These are phyloP conservation scores for Bolboschoenus planiculmis DNA, from an alignment of 176 grass and related monocot species.

Conservation along the genomic window DNA sequence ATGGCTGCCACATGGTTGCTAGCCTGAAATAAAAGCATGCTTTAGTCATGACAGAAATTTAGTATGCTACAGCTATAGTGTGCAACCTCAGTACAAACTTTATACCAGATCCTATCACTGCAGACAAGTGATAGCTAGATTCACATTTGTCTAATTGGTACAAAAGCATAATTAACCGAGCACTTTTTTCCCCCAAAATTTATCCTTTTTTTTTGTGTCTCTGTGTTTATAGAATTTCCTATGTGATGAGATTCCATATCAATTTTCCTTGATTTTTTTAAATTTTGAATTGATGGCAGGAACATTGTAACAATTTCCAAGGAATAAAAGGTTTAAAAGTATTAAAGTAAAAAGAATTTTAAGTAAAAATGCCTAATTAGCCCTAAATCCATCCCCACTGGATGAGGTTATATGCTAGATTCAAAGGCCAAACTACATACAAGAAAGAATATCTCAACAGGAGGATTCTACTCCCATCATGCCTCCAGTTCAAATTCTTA, in stretches of 20 bases:
- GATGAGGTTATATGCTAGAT: not conserved
- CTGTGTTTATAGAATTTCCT: not conserved
- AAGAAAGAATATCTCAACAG: not conserved
- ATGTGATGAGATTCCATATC: no score
- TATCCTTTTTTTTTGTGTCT: not conserved
- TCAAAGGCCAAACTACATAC: not conserved
- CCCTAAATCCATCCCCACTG: not conserved
- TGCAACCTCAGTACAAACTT: not conserved
- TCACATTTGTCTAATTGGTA: not conserved
- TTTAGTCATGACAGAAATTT: not conserved
- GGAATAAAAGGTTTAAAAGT: not conserved
- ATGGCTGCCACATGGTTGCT: conserved; percentile 96
- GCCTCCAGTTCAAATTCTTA: not conserved
- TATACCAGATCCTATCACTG: not conserved
- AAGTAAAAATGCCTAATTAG: not conserved
- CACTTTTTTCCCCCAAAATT: not conserved
- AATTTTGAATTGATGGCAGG: not conserved
- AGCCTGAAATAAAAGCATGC: conserved; percentile 46
- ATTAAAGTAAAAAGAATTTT: not conserved
- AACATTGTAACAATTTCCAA: not conserved
- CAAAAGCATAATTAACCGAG: not conserved
- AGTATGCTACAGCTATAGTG: not conserved
- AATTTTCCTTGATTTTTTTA: not conserved
- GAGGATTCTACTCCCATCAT: not conserved
- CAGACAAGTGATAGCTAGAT: not conserved